Evolutionary conservation across 2,329 filamentous ascomycete species (phyloP), one percentile per base, ranked within the genome.

Genomic region (Beauveria sp.): DNA sequence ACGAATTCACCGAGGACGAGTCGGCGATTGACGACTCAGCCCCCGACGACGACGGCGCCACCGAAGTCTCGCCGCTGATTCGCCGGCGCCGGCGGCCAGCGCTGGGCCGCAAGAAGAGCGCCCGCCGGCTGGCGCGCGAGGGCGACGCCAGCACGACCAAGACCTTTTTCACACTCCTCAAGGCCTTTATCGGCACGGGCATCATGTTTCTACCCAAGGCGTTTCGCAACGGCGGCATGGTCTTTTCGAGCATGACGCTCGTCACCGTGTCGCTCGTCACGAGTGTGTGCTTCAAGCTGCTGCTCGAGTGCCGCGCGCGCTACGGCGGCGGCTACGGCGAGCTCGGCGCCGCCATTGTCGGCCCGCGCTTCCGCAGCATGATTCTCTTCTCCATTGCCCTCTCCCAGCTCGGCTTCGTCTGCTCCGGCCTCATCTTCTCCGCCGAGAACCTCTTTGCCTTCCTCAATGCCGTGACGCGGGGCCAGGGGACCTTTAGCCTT

Each of bases 201-300:
- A 91, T 92, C 71, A 90, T 92, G 85, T 92, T 92, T 69, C 72
- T 92, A 50, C 89, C 89, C 52, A 91, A 90, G 70, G 89, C 89
- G 0, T 92, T 91, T 74, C 84, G 85, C 68, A 92, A 92, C 65
- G 89, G 89, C 42, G 89, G 89, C 26, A 86, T 92, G 57, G 76
- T 91, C 12, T 92, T 92, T 70, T 91, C 88, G 0, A 86, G 85
- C 0, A 73, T 90, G 55, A 86, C 86, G 0, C 81, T 92, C 65
- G 73, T 91, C 51, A 74, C 78, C 10, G 82, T 91, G 3, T 86
- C 89, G 1, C 70, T 82, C 22, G 74, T 91, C 66, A 89, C 87
- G 50, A 88, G 86, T 68, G 70, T 88, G 12, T 89, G 88, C 67
- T 92, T 92, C 71, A 85, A 87, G 67, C 79, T 92, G 34, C 79